A percentile compares a stretch with the other conserved stretches of the same genome.
phyloP scores from a whole-genome alignment of 768 basidiomycete genomes.

The Tephrocybe rancida region DNA sequence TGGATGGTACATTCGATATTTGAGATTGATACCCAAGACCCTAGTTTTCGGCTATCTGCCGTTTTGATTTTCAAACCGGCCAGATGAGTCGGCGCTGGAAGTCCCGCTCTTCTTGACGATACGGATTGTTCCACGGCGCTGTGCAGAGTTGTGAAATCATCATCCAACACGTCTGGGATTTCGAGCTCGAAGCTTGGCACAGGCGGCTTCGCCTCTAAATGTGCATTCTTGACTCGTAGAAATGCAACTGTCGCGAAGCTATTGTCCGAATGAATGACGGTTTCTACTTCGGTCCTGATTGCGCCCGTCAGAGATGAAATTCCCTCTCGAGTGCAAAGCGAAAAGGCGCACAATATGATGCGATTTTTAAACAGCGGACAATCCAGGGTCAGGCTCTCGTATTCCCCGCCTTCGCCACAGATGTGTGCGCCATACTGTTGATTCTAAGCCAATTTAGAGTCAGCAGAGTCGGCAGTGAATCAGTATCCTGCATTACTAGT shows the following conservation, averaged over 20 bases:
- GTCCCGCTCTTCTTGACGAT: neutral
- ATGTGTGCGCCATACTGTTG: conserved; percentile 85
- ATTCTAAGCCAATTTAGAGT: conserved; percentile 50
- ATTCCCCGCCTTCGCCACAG: conserved; percentile 98
- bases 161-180: conserved; percentile 59
- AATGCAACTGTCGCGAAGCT: conserved; percentile 92
- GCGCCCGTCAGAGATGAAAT: conserved; percentile 1
- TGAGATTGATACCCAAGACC: conserved; percentile 71
- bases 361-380: conserved; percentile 84
- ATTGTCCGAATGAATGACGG: conserved; percentile 76
- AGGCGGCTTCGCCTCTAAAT: conserved; percentile 55
- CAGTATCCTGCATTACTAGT: conserved; percentile 51
- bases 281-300: conserved; percentile 61
- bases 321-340: neutral
- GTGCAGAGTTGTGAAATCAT: conserved; percentile 32
- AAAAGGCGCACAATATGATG: conserved; percentile 63
- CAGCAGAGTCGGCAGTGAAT: neutral
- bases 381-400: conserved; percentile 91
- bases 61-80: neutral
- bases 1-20: conserved; percentile 46
- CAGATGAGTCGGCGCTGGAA: neutral
- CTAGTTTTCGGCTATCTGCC: conserved; percentile 32
- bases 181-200: conserved; percentile 19
- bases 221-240: conserved; percentile 74
- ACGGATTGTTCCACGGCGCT: conserved; percentile 18